A percentile compares a stretch with the other conserved stretches of the same genome.
Conservation (phyloP, 129 eudicot genomes). For the Artemisia tridentata region DNA sequence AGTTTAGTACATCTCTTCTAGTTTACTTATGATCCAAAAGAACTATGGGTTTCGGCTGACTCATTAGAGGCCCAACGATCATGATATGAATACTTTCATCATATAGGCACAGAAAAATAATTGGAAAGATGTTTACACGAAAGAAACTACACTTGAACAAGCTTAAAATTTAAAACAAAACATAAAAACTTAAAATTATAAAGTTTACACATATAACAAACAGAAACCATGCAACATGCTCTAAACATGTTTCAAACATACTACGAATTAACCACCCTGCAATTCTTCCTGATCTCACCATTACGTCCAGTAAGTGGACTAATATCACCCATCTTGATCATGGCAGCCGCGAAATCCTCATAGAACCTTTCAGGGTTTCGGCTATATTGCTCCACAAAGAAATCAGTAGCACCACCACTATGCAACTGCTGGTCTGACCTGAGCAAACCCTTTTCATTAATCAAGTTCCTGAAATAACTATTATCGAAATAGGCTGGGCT, state of each 20-base stretch:
- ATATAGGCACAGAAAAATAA: background rate
- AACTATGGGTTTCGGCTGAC: too few species aligned
- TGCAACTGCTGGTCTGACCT: conserved; percentile 59
- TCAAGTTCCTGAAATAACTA: conserved; percentile 38
- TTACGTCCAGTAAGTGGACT: conserved; percentile 51
- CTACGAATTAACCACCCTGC: conserved; percentile 47
- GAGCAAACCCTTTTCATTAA: conserved; percentile 48
- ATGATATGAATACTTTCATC: background rate
- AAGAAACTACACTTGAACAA: conserved; percentile 10
- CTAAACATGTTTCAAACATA: background rate
- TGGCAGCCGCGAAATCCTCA: conserved; percentile 48
- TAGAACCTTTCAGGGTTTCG: conserved; percentile 19
- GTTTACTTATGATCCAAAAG: too few species aligned
- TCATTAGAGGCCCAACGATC: too few species aligned
- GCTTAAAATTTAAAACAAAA: background rate
- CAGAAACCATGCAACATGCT: background rate
- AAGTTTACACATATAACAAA: conserved; percentile 6
- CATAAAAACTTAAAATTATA: background rate
- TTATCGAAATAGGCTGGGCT: conserved; percentile 51
- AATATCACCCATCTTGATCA: conserved; percentile 72
- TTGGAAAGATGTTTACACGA: background rate
- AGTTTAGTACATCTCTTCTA: too few species aligned
- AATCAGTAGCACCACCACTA: conserved; percentile 49
- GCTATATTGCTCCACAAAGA: conserved; percentile 38
- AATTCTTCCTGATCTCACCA: conserved; percentile 61